A percentile compares a stretch with the other conserved stretches of the same genome.
phyloP scores from a whole-genome alignment of 2,329 filamentous ascomycete species.

The Cytospora paraplurivora region DNA sequence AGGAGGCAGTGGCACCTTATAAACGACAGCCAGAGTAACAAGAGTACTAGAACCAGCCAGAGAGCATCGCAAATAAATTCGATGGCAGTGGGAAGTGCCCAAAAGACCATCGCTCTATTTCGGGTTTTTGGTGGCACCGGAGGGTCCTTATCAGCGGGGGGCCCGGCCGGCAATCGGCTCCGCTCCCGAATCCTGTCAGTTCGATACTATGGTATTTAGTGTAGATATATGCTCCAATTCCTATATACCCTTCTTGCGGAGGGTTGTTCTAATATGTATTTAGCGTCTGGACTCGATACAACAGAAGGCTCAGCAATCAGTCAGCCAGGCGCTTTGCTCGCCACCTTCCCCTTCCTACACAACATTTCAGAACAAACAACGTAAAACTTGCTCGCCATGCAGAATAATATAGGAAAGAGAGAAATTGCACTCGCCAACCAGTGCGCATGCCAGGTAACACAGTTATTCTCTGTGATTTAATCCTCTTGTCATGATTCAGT shows the following conservation, averaged over 20 bases:
- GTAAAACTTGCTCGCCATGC: not conserved
- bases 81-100: not conserved
- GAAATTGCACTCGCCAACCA: not conserved
- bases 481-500: not conserved
- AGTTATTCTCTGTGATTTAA: not conserved
- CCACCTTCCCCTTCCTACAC: not conserved
- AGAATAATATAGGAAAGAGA: not conserved
- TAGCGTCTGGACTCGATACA: not conserved
- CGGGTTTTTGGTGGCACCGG: not conserved
- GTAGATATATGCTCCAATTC: not conserved
- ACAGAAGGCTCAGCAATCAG: not conserved
- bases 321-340: not conserved
- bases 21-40: not conserved
- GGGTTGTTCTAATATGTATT: slow-evolving; percentile 4
- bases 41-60: not conserved
- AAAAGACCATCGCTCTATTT: not conserved
- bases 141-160: slow-evolving; percentile 8
- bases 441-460: slow-evolving; percentile 7
- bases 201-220: not conserved
- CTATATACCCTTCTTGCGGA: not conserved
- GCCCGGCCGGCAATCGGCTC: not conserved
- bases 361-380: not conserved
- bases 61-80: not conserved
- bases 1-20: not conserved
- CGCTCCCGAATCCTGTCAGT: not conserved